phyloP scores from a whole-genome alignment of 106 monocot genomes.

The Agapanthus africanus region DNA sequence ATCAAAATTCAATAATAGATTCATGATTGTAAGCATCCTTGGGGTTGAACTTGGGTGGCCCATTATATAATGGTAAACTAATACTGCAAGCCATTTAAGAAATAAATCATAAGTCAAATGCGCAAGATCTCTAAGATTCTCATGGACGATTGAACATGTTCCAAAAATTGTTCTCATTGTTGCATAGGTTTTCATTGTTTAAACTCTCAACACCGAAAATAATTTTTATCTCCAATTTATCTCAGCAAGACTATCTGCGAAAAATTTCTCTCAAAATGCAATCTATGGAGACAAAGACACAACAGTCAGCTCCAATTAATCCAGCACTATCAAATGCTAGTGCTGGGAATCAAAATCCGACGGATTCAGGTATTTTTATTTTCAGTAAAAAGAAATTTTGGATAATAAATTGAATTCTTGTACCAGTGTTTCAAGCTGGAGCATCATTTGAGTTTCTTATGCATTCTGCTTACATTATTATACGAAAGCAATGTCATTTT shows the following conservation, averaged over 20 bases:
- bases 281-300: slow-evolving; percentile 68
- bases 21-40: too few relatives aligned
- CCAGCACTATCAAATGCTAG: slow-evolving; percentile 7
- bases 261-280: slow-evolving; percentile 83
- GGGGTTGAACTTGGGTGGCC: too few relatives aligned
- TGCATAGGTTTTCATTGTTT: neutral
- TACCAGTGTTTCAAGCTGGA: neutral
- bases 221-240: slow-evolving; percentile 10
- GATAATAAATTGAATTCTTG: neutral
- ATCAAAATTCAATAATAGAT: too few relatives aligned
- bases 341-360: slow-evolving; percentile 28
- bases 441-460: neutral
- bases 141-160: too few relatives aligned
- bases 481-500: too few relatives aligned
- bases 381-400: neutral
- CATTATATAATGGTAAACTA: too few relatives aligned
- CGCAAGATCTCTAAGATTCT: too few relatives aligned
- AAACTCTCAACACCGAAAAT: neutral
- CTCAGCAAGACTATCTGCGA: slow-evolving; percentile 69
- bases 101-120: neutral
- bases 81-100: too few relatives aligned
- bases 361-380: slow-evolving; percentile 44
- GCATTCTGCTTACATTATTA: neutral
- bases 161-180: neutral
- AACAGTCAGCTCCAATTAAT: slow-evolving; percentile 27